Base-by-base conservation (phyloP, 148 eudicot genomes). In the Bassia scoparia region DNA sequence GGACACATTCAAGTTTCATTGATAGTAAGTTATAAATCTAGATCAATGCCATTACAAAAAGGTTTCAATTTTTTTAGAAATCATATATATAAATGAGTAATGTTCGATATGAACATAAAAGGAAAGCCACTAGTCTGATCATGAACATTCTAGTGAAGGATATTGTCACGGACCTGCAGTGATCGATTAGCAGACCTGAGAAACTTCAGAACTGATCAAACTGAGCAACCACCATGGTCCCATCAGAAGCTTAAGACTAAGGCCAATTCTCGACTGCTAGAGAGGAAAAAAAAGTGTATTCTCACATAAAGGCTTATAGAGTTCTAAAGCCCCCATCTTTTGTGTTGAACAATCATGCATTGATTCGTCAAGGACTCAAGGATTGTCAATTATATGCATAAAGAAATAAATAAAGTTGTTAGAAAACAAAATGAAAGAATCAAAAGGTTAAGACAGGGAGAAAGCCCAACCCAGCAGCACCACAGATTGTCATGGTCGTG, bases 191-290 rank as follows among this genome's bases (percentile, higher is more conserved):
- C 98, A 62, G 91, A n/a, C 93, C 78, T 87, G 88, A 73, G 98
- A 86, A 84, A 94, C 97, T 88, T 94, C 98, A 81, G 88, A 71
- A 83, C 83, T 64, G 90, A 81, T 94, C 98, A 80, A 94, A 94
- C 83, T 94, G 98, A 73, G 96, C 89, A 82, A 89, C 98, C 98
- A 94, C 98, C 98, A 94, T 14, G 98, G 98, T 76, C 98, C 98
- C 92, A 91, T 89, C 81, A 94, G 74, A 77, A 86, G 85, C 82
- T 89, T 94, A 70, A 94, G 82, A 84, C 88, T 91, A 21, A 92
- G 88, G 98, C 98, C 83, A 94, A 80, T 53, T 88, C 97, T 79
- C 98, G 88, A 66, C 98, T 94, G 90, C 34, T n/a, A 73, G 58
- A 80, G 69, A 74, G 44, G 29, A 41, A 33, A 6, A 65, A 27